Conservation (phyloP, 305 asterid genomes). For the Caryopteris hybrid region DNA sequence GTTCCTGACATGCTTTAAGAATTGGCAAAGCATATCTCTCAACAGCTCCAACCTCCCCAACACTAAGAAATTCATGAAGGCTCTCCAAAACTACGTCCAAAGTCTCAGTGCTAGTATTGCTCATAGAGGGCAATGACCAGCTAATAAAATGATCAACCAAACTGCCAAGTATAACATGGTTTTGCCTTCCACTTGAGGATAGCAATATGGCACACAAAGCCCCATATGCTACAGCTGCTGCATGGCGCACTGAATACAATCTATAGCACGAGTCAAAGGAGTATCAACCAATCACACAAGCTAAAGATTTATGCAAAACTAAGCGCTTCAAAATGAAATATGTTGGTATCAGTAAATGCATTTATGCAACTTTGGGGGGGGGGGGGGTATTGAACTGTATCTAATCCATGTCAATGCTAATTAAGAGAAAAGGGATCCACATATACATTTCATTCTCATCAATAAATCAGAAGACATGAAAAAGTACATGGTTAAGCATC, state of each 20-base stretch:
- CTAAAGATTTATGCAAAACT: background rate
- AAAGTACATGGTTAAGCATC: background rate
- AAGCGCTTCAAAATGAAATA: constrained; percentile 6
- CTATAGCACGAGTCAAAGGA: constrained; percentile 39
- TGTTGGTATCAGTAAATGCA: background rate
- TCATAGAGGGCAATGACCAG: constrained; percentile 87
- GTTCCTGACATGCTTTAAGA: constrained; percentile 95
- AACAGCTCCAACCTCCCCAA: constrained; percentile 81
- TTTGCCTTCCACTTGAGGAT: constrained; percentile 87
- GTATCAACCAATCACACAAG: constrained; percentile 10
- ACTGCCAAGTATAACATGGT: constrained; percentile 60
- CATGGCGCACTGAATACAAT: constrained; percentile 79
- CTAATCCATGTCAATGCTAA: background rate
- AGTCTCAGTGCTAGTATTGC: constrained; percentile 51
- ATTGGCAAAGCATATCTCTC: constrained; percentile 94
- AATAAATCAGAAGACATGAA: background rate
- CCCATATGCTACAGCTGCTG: constrained; percentile 91
- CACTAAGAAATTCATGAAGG: constrained; percentile 84
- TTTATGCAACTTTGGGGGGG: too few relatives aligned
- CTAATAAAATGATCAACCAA: constrained; percentile 83
- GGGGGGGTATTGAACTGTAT: background rate
- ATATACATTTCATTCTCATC: constrained; percentile 1
- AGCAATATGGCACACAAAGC: constrained; percentile 71
- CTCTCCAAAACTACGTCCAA: constrained; percentile 80
- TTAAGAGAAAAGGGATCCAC: background rate